Percentiles rank a stretch among this genome's conserved stretches.
phyloP scores from a whole-genome alignment of 2,329 filamentous ascomycete genomes.

The Aspergillus sojae region DNA sequence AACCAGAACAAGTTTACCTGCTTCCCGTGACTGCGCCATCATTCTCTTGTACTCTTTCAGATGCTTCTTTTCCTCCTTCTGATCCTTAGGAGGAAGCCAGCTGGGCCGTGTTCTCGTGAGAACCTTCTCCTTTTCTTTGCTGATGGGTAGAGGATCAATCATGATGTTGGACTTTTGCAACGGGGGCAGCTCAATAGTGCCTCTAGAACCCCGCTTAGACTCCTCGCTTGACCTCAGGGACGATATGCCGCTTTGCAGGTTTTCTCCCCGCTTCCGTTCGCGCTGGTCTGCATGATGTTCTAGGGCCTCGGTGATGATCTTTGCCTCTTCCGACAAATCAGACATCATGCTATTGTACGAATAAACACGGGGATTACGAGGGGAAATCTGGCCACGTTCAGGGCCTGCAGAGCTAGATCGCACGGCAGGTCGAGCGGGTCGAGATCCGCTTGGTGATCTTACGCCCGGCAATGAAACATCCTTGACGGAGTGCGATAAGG shows the following conservation, averaged over 20 bases:
- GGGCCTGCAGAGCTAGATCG: slow-evolving; percentile 45
- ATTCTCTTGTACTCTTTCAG: slow-evolving; percentile 71
- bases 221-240: slow-evolving; percentile 42
- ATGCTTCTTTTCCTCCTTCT: slow-evolving; percentile 87
- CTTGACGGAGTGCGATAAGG: slow-evolving; percentile 43
- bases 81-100: slow-evolving; percentile 71
- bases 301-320: slow-evolving; percentile 61
- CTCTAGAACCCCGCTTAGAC: slow-evolving; percentile 39
- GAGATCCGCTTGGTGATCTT: slow-evolving; percentile 34
- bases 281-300: slow-evolving; percentile 59
- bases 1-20: slow-evolving; percentile 43
- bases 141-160: slow-evolving; percentile 68
- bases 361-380: slow-evolving; percentile 52
- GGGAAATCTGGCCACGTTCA: slow-evolving; percentile 44
- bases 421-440: slow-evolving; percentile 30
- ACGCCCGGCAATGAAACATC: slow-evolving; percentile 26
- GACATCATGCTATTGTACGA: slow-evolving; percentile 62
- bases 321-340: slow-evolving; percentile 62
- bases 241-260: slow-evolving; percentile 48
- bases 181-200: slow-evolving; percentile 57
- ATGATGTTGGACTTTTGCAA: slow-evolving; percentile 65
- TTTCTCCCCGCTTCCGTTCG: slow-evolving; percentile 48
- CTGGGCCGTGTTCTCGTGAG: slow-evolving; percentile 68
- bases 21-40: slow-evolving; percentile 64
- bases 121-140: slow-evolving; percentile 67